Evolutionary conservation across 805 yeast species (phyloP).

Genomic region (Barnettozyma vustinii): DNA sequence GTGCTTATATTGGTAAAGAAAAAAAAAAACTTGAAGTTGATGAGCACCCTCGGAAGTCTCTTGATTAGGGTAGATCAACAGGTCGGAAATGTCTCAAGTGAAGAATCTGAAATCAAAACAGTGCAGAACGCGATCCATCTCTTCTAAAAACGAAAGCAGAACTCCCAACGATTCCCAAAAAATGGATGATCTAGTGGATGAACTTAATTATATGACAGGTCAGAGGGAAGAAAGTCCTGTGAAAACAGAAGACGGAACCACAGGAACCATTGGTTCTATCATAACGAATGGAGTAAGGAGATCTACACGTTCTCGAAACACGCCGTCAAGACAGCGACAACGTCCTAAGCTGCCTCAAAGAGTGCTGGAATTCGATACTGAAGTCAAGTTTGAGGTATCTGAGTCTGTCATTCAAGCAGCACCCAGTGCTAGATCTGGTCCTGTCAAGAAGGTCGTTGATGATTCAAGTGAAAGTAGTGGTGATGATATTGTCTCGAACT

Average conservation of each 20-base stretch:
- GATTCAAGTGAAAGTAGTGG: background rate
- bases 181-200: background rate
- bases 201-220: background rate
- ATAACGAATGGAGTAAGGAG: background rate
- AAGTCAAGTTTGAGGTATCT: background rate
- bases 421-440: background rate
- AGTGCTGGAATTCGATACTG: background rate
- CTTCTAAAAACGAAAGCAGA: too few relatives aligned
- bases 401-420: background rate
- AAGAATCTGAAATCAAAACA: background rate
- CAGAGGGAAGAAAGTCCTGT: background rate
- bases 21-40: background rate
- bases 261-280: background rate
- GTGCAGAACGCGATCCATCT: background rate
- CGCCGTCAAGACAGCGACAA: background rate
- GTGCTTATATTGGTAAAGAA: too few relatives aligned
- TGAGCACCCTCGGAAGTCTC: background rate
- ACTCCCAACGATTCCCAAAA: background rate
- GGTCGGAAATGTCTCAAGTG: background rate
- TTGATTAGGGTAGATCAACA: background rate
- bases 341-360: background rate
- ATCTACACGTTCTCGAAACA: background rate
- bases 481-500: background rate
- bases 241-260: background rate
- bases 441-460: constrained; percentile 1